These are phyloP conservation scores for Lupinus albus DNA, from an alignment of 306 rosid species.

Conservation along the genomic window DNA sequence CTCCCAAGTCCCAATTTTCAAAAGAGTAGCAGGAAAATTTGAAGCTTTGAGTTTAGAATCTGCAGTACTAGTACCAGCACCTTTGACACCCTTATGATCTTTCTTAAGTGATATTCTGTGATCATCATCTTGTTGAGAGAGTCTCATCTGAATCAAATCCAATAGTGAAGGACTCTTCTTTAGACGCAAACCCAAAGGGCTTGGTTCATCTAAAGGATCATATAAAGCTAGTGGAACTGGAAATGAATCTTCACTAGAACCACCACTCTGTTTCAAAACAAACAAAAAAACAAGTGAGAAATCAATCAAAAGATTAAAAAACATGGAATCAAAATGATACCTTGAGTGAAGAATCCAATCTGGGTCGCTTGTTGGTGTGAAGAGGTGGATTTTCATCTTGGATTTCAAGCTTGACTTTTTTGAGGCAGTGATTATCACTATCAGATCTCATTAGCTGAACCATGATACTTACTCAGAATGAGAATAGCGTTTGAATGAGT, in stretches of 20 bases:
- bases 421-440: slow-evolving; percentile 36
- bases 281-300: not conserved
- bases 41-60: slow-evolving; percentile 81
- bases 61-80: slow-evolving; percentile 14
- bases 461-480: slow-evolving; percentile 36
- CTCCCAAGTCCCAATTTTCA: slow-evolving; percentile 85
- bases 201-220: slow-evolving; percentile 77
- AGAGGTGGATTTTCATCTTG: slow-evolving; percentile 41
- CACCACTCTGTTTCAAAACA: slow-evolving; percentile 26
- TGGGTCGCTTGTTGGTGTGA: slow-evolving; percentile 55
- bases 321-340: slow-evolving; percentile 42
- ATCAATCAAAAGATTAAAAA: no score
- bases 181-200: slow-evolving; percentile 79
- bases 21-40: slow-evolving; percentile 69
- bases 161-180: slow-evolving; percentile 80
- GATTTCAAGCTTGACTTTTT: slow-evolving; percentile 58
- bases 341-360: slow-evolving; percentile 44
- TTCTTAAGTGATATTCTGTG: slow-evolving; percentile 43
- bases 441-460: slow-evolving; percentile 68
- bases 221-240: slow-evolving; percentile 37
- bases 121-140: slow-evolving; percentile 46
- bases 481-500: not conserved
- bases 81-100: slow-evolving; percentile 47
- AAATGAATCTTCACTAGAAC: slow-evolving; percentile 32
- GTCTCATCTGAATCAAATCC: slow-evolving; percentile 88